phyloP scores from a whole-genome alignment of 1,284 basidiomycete genomes.

The Cerrena zonata region DNA sequence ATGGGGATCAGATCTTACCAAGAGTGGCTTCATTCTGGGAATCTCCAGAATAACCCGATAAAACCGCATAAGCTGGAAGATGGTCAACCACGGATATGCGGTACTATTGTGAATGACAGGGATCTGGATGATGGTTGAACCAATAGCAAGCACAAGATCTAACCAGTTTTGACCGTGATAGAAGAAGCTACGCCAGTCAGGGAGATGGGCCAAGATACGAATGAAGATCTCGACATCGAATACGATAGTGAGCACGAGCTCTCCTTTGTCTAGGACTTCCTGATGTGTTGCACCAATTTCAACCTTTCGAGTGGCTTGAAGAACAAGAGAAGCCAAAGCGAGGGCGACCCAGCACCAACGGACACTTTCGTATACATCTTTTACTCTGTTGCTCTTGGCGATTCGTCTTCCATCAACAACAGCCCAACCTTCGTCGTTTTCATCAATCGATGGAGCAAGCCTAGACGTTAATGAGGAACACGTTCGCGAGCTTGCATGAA shows the following conservation, averaged over 20 bases:
- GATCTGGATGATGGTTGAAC: constrained; percentile 80
- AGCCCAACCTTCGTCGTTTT: constrained; percentile 56
- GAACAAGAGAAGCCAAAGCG: constrained; percentile 64
- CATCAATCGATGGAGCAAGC: constrained; percentile 42
- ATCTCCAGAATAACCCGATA: constrained; percentile 90
- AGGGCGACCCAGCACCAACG: constrained; percentile 76
- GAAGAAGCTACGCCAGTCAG: constrained; percentile 82
- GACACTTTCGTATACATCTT: constrained; percentile 56
- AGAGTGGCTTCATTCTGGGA: constrained; percentile 76
- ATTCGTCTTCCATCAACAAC: constrained; percentile 40
- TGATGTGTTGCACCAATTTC: constrained; percentile 44
- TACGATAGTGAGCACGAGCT: constrained; percentile 75
- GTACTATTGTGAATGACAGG: constrained; percentile 64
- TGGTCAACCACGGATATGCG: constrained; percentile 86
- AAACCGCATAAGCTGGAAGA: constrained; percentile 85
- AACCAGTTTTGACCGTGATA: constrained; percentile 65
- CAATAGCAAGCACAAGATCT: constrained; percentile 79
- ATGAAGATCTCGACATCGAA: constrained; percentile 88
- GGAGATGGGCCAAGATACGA: constrained; percentile 68
- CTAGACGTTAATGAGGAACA: constrained; percentile 25
- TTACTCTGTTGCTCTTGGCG: constrained; percentile 41
- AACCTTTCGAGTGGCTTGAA: constrained; percentile 75
- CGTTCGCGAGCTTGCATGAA: not conserved
- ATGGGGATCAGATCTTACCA: constrained; percentile 43
- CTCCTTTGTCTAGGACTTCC: constrained; percentile 56